phyloP scores from a whole-genome alignment of 1,139 yeast species.

The Geotrichum aggregatum region DNA sequence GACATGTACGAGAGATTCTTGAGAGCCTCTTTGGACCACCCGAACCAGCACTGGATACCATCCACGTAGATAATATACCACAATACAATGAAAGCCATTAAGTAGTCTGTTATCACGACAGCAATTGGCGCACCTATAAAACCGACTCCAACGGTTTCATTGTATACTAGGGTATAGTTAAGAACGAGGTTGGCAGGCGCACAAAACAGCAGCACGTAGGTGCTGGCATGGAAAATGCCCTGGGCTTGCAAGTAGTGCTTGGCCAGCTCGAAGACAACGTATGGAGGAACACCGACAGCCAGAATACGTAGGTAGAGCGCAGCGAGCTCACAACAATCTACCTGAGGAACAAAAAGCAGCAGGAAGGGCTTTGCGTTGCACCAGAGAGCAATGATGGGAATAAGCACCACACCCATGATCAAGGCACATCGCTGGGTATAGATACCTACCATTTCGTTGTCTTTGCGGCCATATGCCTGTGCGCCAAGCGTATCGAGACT shows the following conservation, averaged over 20 bases:
- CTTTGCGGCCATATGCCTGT: slow-evolving; percentile 51
- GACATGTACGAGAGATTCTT: slow-evolving; percentile 62
- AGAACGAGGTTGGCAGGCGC: slow-evolving; percentile 73
- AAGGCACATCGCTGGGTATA: slow-evolving; percentile 57
- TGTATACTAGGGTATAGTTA: slow-evolving; percentile 80
- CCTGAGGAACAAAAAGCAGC: slow-evolving; percentile 51
- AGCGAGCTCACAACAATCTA: slow-evolving; percentile 59
- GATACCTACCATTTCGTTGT: slow-evolving; percentile 52
- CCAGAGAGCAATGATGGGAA: slow-evolving; percentile 53
- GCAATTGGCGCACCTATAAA: slow-evolving; percentile 68
- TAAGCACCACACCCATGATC: slow-evolving; percentile 43
- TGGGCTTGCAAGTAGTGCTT: slow-evolving; percentile 87
- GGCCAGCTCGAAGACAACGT: slow-evolving; percentile 74
- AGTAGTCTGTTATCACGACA: slow-evolving; percentile 60
- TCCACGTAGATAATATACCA: slow-evolving; percentile 52
- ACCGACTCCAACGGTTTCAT: slow-evolving; percentile 55
- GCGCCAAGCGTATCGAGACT: slow-evolving; percentile 85
- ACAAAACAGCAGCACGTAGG: slow-evolving; percentile 67
- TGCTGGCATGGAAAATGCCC: slow-evolving; percentile 87
- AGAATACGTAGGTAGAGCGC: slow-evolving; percentile 60
- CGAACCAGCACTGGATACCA: slow-evolving; percentile 74
- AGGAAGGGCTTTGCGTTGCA: slow-evolving; percentile 56
- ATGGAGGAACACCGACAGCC: slow-evolving; percentile 78
- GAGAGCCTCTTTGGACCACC: slow-evolving; percentile 46
- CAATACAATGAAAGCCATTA: slow-evolving; percentile 51